Base-by-base conservation (phyloP, 192 early-diverging fungal species). In the Diversispora eburnea region DNA sequence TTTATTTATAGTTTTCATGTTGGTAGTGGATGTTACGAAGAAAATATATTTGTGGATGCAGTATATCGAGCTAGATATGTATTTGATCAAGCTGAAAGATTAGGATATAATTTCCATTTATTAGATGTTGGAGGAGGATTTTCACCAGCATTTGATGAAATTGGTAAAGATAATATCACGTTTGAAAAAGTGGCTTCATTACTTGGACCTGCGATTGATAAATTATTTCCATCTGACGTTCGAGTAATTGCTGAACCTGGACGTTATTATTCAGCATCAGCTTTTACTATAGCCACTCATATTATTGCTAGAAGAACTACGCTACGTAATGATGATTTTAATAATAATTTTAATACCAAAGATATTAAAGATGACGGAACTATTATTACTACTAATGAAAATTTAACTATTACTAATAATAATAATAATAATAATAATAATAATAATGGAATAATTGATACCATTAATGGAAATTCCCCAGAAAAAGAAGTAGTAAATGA, bases 221-320 rank as follows among this genome's bases (percentile, higher is more conserved):
- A 76, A 3, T 77, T 88, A 72, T 96, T 99, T 75, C 93, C 93
- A 25, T 72, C 85, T n/a, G 78, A 88, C 22, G 87, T 99, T 67
- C 91, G 94, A 67, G 88, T 99, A 62, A 99, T 99, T 83, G 95
- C 95, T 66, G 97, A 99, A 81, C 97, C 97, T 70, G 97, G 97
- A 19, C 89, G 98, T 64, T 99, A 94, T 89, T 99, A 91, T 84
- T 95, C 94, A 6, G 89, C 93, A 15, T 88, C 93, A 43, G 96
- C 96, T 12, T 99, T 93, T 81, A 93, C 95, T 20, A 83, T 99
- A 46, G 96, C 94, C 3, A 93, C 94, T 46, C 93, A 97, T 76
- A 87, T 99, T 47, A 88, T 95, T 78, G 94, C 95, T 6, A 93
- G 96, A 56, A 90, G 98, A 71, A 89, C 89, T 41, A 85, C 92